These are phyloP conservation scores for Schizonepeta tenuifolia DNA, from an alignment of 257 asterid genomes.

Conservation along the genomic window DNA sequence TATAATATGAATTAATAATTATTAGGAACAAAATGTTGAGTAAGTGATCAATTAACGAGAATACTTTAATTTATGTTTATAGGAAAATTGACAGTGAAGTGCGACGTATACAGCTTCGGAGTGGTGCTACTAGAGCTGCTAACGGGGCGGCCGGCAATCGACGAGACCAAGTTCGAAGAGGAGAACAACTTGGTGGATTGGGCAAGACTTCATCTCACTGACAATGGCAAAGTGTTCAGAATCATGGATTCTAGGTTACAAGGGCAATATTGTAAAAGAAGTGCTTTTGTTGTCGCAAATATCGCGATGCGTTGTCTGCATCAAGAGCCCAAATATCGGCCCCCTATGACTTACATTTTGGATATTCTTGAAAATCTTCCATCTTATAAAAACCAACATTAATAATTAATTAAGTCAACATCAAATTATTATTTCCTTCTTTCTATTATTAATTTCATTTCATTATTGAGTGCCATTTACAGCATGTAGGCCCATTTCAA, in stretches of 20 bases:
- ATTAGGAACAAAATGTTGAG: too few relatives aligned
- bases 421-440: neutral
- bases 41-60: too few relatives aligned
- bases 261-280: constrained; percentile 56
- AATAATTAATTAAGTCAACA: neutral
- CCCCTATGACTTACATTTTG: constrained; percentile 56
- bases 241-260: constrained; percentile 59
- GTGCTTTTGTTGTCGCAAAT: constrained; percentile 56
- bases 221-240: constrained; percentile 46
- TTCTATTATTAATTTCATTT: too few relatives aligned
- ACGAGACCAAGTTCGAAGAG: constrained; percentile 46
- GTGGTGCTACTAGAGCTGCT: constrained; percentile 56
- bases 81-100: constrained; percentile 52
- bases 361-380: constrained; percentile 62
- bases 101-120: constrained; percentile 58
- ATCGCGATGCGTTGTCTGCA: constrained; percentile 53
- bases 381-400: constrained; percentile 37
- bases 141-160: constrained; percentile 53
- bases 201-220: constrained; percentile 47
- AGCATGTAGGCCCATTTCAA: too few relatives aligned
- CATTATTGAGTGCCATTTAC: too few relatives aligned
- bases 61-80: too few relatives aligned
- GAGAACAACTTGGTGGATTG: constrained; percentile 48
- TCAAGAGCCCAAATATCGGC: constrained; percentile 51
- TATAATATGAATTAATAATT: neutral